Percentiles rank a stretch among this genome's conserved stretches.
These are phyloP conservation scores for Aspergillus mulundensis DNA, from an alignment of 495 filamentous ascomycete species.

Conservation along the genomic window DNA sequence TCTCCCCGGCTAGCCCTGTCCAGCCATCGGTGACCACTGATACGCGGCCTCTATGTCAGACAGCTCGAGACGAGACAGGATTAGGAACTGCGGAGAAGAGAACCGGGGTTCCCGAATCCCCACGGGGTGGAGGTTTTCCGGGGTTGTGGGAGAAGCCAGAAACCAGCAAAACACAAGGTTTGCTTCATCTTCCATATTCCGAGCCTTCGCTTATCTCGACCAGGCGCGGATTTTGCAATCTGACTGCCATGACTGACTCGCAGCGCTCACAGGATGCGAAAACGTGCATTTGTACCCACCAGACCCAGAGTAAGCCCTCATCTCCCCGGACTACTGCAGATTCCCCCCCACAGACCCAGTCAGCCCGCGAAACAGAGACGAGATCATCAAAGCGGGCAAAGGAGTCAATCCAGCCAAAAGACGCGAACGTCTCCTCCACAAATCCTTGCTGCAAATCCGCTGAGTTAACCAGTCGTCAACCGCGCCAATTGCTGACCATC, in stretches of 20 bases:
- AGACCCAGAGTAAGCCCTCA: slow-evolving; percentile 1
- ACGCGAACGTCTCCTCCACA: not conserved
- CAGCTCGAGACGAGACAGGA: not conserved
- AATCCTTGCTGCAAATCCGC: not conserved
- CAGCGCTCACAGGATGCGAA: not conserved
- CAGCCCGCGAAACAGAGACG: not conserved
- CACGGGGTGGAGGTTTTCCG: slow-evolving; percentile 12
- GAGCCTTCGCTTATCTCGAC: not conserved
- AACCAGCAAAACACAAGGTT: not conserved
- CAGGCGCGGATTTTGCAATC: not conserved
- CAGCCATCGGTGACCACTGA: not conserved
- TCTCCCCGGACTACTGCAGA: slow-evolving; percentile 2
- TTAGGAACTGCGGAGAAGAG: slow-evolving; percentile 3
- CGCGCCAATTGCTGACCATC: not conserved
- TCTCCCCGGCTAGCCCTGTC: not conserved
- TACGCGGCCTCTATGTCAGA: not conserved
- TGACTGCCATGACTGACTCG: not conserved
- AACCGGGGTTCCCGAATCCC: not conserved
- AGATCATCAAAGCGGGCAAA: not conserved
- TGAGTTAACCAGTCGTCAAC: not conserved
- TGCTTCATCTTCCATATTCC: not conserved
- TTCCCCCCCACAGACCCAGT: not conserved
- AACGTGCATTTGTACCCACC: not conserved
- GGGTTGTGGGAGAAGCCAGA: not conserved
- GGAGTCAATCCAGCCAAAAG: not conserved